Base-by-base conservation (phyloP, 331 rosid species). In the Pyracantha coccinea region DNA sequence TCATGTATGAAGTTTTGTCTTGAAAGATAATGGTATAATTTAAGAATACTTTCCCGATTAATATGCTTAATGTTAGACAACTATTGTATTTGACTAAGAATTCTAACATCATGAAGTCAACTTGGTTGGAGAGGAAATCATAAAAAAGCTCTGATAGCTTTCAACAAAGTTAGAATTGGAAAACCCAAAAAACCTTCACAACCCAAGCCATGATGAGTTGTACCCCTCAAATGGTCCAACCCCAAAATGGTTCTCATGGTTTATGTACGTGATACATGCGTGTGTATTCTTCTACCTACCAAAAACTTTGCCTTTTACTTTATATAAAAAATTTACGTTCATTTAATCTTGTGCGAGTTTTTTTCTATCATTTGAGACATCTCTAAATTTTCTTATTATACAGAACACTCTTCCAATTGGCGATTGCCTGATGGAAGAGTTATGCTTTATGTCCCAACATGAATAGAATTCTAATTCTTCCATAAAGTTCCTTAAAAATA, bases 61-160 rank as follows among this genome's bases (percentile, higher is more conserved):
- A 41, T 41, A 41, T 10, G 47, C 15, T 0, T 12, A 21, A 23
- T 21, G 63, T 11, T 14, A 11, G 19, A 58, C 31, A 58, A 58
- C 63, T 4, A 58, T 27, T 61, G n/a, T 14, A 14, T 61, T 61
- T 61, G 66, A 61, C 33, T 27, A 31, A 25, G 7, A 61, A 27
- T 61, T 61, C 32, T 61, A 27, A 61, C 66, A 61, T 61, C 66
- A 27, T 31, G 33, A 63, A 35, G 67, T 72, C 57, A 72, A 72
- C 27, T 66, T 58, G 47, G 24, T 45, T 35, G 10, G 20, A 59
- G 68, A 8, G 54, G 8, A 58, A 33, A 72, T 57, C 38, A 57
- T 35, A 17, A 16, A 72, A 41, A 27, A n/a, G 75, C 33, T 32
- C 23, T 12, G 63, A 19, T 28, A 24, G 12, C n/a, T 41, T 68